Evolutionary conservation across 148 eudicot species (phyloP), one percentile per base, ranked within the genome.

Genomic region (Vaccinium myrtillus): DNA sequence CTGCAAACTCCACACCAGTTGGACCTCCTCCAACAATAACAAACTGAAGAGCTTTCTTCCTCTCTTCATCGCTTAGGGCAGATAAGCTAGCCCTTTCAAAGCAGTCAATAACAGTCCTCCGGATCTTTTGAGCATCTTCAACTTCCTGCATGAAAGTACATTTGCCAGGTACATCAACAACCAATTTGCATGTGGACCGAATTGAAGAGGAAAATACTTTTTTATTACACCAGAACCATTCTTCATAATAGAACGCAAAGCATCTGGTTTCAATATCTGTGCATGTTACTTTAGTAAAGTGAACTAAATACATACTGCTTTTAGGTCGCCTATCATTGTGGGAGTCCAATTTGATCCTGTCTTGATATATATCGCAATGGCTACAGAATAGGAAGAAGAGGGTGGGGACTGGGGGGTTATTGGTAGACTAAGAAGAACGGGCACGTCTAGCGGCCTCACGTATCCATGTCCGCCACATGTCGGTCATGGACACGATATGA

Each of bases 21-120:
- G 93, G 93, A 8, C 93, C 92, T 6, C 93, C 93, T 56, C 93
- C 93, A 48, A 91, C 92, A 83, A 91, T 79, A 54, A 91, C 93
- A 87, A 91, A 91, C 67, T 88, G 90, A 77, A 91, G 89, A 78
- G 84, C 80, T 79, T 81, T 88, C 84, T 86, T 90, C 86, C 84
- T 90, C 78, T 91, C 93, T 55, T 88, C 93, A 81, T 90, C 91
- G 67, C 78, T 88, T 14, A 90, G 78, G 77, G 84, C 80, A 30
- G 93, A 92, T 49, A 91, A 58, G 84, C 90, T 90, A 69, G 93
- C 93, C 75, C 85, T 91, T 80, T 91, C 93, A 79, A 91, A 91
- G 81, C 93, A 91, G 84, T 91, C 91, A 39, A 91, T 84, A 16
- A 91, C 91, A 27, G 88, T 87, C 87, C 90, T 89, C 12, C 93